phyloP scores from a whole-genome alignment of 2,329 filamentous ascomycete species.

The Elsinoe arachidis region DNA sequence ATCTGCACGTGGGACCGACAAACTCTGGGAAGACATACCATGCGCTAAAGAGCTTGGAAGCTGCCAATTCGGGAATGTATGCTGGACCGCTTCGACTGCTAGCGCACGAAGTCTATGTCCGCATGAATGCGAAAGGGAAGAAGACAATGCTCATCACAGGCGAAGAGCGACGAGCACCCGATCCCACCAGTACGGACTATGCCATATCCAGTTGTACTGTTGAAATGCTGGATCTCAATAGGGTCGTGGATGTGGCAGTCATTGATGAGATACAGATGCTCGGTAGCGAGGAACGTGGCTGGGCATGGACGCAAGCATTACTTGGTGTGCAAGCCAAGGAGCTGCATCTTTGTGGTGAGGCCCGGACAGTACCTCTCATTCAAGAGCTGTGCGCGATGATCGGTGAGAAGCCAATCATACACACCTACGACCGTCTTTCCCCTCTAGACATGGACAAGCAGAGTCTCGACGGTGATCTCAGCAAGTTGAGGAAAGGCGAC shows the following conservation, averaged over 20 bases:
- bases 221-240: constrained; percentile 65
- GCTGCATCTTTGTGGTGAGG: constrained; percentile 87
- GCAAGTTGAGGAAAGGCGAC: constrained; percentile 73
- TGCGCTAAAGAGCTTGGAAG: constrained; percentile 75
- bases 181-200: constrained; percentile 41
- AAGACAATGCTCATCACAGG: constrained; percentile 78
- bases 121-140: constrained; percentile 69
- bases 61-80: constrained; percentile 70
- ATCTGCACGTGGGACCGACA: constrained; percentile 91
- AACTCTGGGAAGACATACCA: constrained; percentile 98
- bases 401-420: constrained; percentile 74
- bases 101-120: constrained; percentile 89
- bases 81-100: constrained; percentile 81
- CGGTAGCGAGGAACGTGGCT: constrained; percentile 66
- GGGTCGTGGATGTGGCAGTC: constrained; percentile 75
- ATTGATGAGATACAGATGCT: constrained; percentile 99
- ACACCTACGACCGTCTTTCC: constrained; percentile 76
- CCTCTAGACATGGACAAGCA: constrained; percentile 57
- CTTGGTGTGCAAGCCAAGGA: constrained; percentile 81
- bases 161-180: constrained; percentile 61
- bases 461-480: constrained; percentile 57
- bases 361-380: constrained; percentile 70
- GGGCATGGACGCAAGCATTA: constrained; percentile 89
- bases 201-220: constrained; percentile 78
- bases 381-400: constrained; percentile 65